phyloP scores from a whole-genome alignment of 768 basidiomycete genomes.

The Lactarius vividus region DNA sequence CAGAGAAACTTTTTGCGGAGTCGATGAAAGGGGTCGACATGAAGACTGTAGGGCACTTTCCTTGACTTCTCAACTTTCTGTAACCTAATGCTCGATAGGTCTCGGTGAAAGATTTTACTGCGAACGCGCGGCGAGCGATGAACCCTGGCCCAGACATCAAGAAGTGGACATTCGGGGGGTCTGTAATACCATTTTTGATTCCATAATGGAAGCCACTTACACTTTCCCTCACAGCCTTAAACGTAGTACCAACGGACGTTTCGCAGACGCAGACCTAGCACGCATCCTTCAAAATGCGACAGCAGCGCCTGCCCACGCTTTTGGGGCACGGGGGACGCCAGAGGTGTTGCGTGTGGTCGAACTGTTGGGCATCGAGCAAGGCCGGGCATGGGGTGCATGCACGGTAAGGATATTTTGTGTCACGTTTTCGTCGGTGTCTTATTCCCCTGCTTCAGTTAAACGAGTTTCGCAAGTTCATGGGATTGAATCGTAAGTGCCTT shows the following conservation, averaged over 20 bases:
- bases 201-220: neutral
- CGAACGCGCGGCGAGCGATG: conserved; percentile 33
- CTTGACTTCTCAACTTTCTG: neutral
- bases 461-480: conserved; percentile 53
- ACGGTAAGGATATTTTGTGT: conserved; percentile 44
- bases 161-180: conserved; percentile 33
- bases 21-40: conserved; percentile 1
- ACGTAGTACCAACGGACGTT: conserved; percentile 41
- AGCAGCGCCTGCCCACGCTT: conserved; percentile 56
- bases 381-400: conserved; percentile 68
- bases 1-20: conserved; percentile 9
- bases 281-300: conserved; percentile 61
- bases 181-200: neutral
- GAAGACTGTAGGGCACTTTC: conserved; percentile 8
- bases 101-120: conserved; percentile 33
- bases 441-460: conserved; percentile 23
- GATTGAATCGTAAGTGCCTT: conserved; percentile 52
- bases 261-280: conserved; percentile 63
- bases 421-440: neutral
- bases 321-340: conserved; percentile 67
- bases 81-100: conserved; percentile 28
- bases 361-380: conserved; percentile 64
- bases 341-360: conserved; percentile 64
- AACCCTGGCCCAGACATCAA: conserved; percentile 29
- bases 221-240: conserved; percentile 27